Evolutionary conservation across 75 land plant genomes (phyloP).

Genomic region (Cupressus sempervirens): DNA sequence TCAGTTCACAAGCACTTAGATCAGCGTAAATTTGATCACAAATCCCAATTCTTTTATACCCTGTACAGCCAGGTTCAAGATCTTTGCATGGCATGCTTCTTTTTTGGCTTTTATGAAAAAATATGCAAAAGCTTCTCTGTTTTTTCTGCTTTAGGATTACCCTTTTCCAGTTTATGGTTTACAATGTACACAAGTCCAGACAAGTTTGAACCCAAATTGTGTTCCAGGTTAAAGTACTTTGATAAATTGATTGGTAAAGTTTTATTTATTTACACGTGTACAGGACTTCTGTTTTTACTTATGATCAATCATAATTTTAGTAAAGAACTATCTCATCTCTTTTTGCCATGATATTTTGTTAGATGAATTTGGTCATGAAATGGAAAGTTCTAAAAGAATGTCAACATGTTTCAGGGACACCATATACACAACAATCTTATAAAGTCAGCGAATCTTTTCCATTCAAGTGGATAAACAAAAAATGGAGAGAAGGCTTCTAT

Average conservation of each 20-base stretch:
- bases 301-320: background rate
- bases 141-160: background rate
- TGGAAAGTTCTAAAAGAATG: background rate
- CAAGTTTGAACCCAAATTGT: background rate
- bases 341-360: background rate
- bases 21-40: background rate
- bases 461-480: conserved; percentile 88
- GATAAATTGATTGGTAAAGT: background rate
- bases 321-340: background rate
- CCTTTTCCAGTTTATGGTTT: background rate
- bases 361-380: background rate
- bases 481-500: conserved; percentile 89
- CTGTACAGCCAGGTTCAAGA: background rate
- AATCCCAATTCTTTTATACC: background rate
- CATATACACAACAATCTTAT: conserved; percentile 85
- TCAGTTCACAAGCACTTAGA: background rate
- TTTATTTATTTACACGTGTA: background rate
- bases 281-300: background rate
- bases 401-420: conserved; percentile 50
- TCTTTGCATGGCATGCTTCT: no score
- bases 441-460: conserved; percentile 94
- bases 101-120: no score
- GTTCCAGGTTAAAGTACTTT: background rate
- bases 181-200: background rate
- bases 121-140: no score